These are phyloP conservation scores for Penicillium sp. DNA, from an alignment of 2,329 filamentous ascomycete genomes.

Conservation along the genomic window DNA sequence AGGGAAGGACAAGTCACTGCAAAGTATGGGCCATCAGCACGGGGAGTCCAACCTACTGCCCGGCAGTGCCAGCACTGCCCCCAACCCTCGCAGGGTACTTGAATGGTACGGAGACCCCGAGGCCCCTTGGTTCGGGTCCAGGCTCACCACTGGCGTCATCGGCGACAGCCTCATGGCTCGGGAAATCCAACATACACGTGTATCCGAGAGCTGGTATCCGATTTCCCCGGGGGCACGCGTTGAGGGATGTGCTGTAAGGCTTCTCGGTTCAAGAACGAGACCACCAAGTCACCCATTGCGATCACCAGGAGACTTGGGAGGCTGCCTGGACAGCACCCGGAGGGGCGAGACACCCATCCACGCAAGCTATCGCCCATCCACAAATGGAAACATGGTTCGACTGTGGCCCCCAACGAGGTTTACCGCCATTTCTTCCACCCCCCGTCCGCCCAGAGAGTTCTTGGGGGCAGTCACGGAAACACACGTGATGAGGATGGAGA, in stretches of 20 bases:
- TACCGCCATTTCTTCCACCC: conserved; percentile 9
- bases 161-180: not conserved
- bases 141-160: not conserved
- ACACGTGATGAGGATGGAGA: conserved; percentile 6
- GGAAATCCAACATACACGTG: not conserved
- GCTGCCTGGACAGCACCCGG: too few relatives aligned
- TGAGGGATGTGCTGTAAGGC: too few relatives aligned
- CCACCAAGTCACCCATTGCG: too few relatives aligned
- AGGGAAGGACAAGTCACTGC: too few relatives aligned
- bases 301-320: too few relatives aligned
- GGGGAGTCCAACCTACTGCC: not conserved
- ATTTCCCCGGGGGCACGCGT: too few relatives aligned
- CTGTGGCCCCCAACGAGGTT: not conserved
- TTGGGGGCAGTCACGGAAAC: conserved; percentile 1
- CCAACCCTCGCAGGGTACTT: not conserved
- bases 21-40: too few relatives aligned
- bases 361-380: too few relatives aligned
- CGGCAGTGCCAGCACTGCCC: not conserved
- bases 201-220: too few relatives aligned
- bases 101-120: not conserved
- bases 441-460: conserved; percentile 4
- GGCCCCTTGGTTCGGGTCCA: not conserved
- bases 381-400: conserved; percentile 1
- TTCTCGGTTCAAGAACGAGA: too few relatives aligned
- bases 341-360: too few relatives aligned